Conservation (phyloP, 305 asterid species). For the Solanum hybrid region DNA sequence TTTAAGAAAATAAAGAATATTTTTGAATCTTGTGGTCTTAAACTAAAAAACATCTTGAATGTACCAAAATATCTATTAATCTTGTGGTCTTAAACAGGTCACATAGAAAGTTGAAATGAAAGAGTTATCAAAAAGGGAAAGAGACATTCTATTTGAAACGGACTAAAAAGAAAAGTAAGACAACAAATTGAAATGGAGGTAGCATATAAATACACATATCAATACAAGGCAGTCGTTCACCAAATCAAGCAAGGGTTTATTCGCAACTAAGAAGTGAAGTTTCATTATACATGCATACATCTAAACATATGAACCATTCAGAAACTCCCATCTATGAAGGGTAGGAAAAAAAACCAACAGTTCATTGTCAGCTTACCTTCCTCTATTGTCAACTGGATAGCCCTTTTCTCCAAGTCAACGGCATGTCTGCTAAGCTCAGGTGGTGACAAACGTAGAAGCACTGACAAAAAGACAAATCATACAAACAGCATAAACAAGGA, state of each 20-base stretch:
- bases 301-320: neutral
- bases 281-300: neutral
- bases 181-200: neutral
- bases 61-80: neutral
- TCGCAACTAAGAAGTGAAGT: neutral
- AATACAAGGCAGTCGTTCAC: neutral
- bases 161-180: neutral
- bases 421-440: conserved; percentile 75
- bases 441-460: conserved; percentile 53
- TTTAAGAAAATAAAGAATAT: neutral
- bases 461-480: conserved; percentile 21
- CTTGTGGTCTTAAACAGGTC: neutral
- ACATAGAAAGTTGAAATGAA: neutral
- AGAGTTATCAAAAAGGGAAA: neutral
- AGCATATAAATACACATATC: neutral
- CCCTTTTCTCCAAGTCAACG: conserved; percentile 65
- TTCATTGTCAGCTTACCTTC: conserved; percentile 43
- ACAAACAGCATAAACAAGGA: neutral
- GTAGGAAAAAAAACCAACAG: neutral
- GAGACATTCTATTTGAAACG: neutral
- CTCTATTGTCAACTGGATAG: conserved; percentile 54
- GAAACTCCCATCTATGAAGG: neutral
- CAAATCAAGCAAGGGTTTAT: neutral
- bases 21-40: neutral
- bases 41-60: neutral